phyloP scores from a whole-genome alignment of 2,329 filamentous ascomycete genomes.

The Microdochium bolleyi region DNA sequence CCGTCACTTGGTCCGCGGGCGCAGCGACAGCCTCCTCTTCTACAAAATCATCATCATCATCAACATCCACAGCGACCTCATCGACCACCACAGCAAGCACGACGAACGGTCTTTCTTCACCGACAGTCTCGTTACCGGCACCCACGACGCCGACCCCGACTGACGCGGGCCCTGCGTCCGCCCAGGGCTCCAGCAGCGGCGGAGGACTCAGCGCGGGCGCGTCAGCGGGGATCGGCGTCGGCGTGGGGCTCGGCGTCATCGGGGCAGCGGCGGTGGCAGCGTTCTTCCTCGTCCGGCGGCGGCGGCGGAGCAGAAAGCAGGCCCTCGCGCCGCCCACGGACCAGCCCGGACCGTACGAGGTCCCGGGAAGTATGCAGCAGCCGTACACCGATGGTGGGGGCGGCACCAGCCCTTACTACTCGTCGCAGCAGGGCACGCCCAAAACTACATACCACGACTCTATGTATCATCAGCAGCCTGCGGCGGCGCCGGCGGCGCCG shows the following conservation, averaged over 20 bases:
- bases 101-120: background rate
- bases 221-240: background rate
- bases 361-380: background rate
- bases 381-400: background rate
- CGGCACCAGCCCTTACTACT: background rate
- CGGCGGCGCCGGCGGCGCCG: background rate
- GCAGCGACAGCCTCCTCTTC: background rate
- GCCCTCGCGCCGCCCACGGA: background rate
- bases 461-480: background rate
- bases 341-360: background rate
- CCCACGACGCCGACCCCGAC: background rate
- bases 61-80: background rate
- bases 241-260: background rate
- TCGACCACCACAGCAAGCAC: background rate
- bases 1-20: background rate
- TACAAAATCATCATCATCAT: background rate
- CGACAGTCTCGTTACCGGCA: background rate
- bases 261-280: background rate
- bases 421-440: background rate
- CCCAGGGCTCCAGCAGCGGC: background rate
- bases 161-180: background rate
- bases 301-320: background rate
- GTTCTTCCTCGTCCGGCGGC: background rate
- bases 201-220: background rate
- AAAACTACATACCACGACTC: background rate